A percentile compares a stretch with the other conserved stretches of the same genome.
phyloP scores from a whole-genome alignment of 2,329 filamentous ascomycete genomes.

The Talaromyces sp. region DNA sequence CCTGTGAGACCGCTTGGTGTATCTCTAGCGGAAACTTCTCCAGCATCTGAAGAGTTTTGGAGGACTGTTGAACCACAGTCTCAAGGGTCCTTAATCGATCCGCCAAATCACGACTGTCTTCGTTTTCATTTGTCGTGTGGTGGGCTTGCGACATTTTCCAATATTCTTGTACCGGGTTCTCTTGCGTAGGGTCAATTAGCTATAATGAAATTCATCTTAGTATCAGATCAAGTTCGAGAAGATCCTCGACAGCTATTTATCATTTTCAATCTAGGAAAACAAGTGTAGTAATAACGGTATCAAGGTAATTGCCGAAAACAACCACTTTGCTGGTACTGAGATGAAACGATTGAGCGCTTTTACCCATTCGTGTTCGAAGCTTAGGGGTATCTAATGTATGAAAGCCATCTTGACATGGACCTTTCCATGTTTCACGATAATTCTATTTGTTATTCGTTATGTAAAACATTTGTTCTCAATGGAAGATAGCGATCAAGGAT shows the following conservation, averaged over 20 bases:
- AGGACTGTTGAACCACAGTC: background rate
- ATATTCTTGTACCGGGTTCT: background rate
- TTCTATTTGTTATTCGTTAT: background rate
- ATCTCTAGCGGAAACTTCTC: background rate
- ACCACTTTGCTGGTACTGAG: background rate
- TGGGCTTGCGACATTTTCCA: background rate
- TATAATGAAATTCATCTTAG: background rate
- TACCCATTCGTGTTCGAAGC: background rate
- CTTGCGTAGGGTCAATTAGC: background rate
- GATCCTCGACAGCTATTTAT: background rate
- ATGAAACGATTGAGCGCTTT: background rate
- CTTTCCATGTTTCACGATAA: background rate
- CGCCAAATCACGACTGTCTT: background rate
- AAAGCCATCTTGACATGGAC: background rate
- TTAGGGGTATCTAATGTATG: background rate
- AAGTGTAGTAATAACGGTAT: background rate
- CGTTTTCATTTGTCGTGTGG: background rate
- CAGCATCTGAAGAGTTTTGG: background rate
- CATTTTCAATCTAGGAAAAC: background rate
- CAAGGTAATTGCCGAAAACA: background rate
- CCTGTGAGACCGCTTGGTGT: background rate
- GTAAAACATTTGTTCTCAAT: background rate
- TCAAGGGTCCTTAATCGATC: background rate
- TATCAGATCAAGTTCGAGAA: background rate
- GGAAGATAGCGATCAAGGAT: background rate